A percentile compares a stretch with the other conserved stretches of the same genome.
phyloP scores from a whole-genome alignment of 1,139 yeast genomes.

The Yamadazyma friedrichii region DNA sequence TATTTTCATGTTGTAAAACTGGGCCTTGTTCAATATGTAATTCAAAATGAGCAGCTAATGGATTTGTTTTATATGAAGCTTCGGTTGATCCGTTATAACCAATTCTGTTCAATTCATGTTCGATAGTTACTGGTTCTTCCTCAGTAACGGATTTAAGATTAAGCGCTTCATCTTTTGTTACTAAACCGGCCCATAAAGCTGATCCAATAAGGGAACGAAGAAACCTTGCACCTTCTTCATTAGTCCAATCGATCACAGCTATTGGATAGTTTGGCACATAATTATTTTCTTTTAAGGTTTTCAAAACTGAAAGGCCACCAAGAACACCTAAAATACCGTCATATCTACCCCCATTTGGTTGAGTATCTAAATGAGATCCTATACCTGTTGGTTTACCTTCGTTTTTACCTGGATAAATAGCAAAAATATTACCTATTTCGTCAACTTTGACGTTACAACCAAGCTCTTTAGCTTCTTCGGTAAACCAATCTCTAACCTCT shows the following conservation, averaged over 20 bases:
- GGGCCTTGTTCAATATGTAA: constrained; percentile 80
- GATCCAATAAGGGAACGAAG: constrained; percentile 66
- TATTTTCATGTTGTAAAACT: constrained; percentile 52
- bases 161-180: constrained; percentile 48
- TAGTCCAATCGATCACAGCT: constrained; percentile 68
- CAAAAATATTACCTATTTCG: constrained; percentile 65
- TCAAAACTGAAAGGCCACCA: constrained; percentile 62
- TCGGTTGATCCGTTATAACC: constrained; percentile 57
- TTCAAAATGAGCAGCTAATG: constrained; percentile 69
- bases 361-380: constrained; percentile 76
- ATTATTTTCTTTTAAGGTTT: constrained; percentile 61
- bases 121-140: constrained; percentile 48
- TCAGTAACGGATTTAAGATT: constrained; percentile 54
- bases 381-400: constrained; percentile 58
- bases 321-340: constrained; percentile 73
- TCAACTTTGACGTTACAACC: constrained; percentile 63
- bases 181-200: constrained; percentile 62
- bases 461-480: constrained; percentile 45
- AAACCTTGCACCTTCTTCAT: constrained; percentile 78
- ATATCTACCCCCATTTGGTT: constrained; percentile 77
- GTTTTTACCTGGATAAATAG: constrained; percentile 58
- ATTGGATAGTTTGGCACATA: constrained; percentile 62
- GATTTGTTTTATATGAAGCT: constrained; percentile 49
- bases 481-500: constrained; percentile 67
- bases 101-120: constrained; percentile 56